phyloP scores from a whole-genome alignment of 2,329 filamentous ascomycete species.

The Malbranchea cinnamomea region DNA sequence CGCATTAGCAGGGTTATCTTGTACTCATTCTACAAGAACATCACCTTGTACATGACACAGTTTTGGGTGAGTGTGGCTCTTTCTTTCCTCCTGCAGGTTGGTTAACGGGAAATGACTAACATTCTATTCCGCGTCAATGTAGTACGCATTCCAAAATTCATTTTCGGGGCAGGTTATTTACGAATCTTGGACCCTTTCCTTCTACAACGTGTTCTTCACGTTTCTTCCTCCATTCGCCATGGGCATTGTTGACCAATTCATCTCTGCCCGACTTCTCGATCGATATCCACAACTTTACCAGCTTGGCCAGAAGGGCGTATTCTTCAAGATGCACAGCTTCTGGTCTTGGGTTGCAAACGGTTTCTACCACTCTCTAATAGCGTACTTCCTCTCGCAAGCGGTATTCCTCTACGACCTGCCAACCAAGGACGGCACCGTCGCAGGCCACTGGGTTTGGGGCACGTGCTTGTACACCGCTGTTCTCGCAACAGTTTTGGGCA shows the following conservation, averaged over 20 bases:
- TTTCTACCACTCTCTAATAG: conserved; percentile 83
- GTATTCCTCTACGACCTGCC: conserved; percentile 74
- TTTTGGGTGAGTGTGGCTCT: conserved; percentile 63
- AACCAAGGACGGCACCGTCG: conserved; percentile 61
- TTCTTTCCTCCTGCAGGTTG: background rate
- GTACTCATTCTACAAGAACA: conserved; percentile 99
- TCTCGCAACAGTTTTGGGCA: conserved; percentile 84
- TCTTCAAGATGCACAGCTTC: conserved; percentile 89
- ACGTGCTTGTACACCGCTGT: conserved; percentile 86
- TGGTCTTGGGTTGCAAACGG: conserved; percentile 86
- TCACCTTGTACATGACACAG: conserved; percentile 95
- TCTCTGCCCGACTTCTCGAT: conserved; percentile 83
- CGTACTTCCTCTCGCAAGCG: conserved; percentile 72
- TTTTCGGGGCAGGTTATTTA: conserved; percentile 97
- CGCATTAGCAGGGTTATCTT: conserved; percentile 92
- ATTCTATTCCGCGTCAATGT: conserved; percentile 10
- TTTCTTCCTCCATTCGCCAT: conserved; percentile 84
- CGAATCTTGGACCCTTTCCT: conserved; percentile 98
- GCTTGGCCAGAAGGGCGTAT: conserved; percentile 80
- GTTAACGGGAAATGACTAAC: conserved; percentile 12
- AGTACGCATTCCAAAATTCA: conserved; percentile 96
- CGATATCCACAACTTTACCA: conserved; percentile 92
- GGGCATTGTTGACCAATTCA: conserved; percentile 94
- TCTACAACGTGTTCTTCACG: conserved; percentile 98
- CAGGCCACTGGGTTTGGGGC: conserved; percentile 97